These are phyloP conservation scores for Sporothrix dimorphospora DNA, from an alignment of 2,329 filamentous ascomycete species.

Conservation along the genomic window DNA sequence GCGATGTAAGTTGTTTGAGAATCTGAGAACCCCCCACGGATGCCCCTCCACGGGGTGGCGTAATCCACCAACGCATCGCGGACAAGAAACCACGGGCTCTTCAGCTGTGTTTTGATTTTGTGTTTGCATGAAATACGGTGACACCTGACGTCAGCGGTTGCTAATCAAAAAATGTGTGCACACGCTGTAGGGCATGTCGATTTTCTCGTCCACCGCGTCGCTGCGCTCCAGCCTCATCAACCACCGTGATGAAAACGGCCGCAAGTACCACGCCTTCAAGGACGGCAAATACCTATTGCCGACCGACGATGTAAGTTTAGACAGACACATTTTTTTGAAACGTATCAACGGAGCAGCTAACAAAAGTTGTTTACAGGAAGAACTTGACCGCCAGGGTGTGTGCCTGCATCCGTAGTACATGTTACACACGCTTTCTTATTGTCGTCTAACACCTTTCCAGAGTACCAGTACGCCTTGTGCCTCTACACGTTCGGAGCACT, in stretches of 20 bases:
- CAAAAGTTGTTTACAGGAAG: constrained; percentile 35
- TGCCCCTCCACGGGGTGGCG: neutral
- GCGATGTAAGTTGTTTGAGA: constrained; percentile 35
- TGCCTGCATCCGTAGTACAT: neutral
- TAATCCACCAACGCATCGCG: neutral
- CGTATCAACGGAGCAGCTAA: neutral
- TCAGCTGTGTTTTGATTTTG: neutral
- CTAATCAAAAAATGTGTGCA: neutral
- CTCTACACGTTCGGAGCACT: constrained; percentile 49
- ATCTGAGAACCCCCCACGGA: neutral
- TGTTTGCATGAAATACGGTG: neutral
- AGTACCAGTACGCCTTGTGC: constrained; percentile 45
- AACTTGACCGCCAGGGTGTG: constrained; percentile 43
- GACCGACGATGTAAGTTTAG: constrained; percentile 42
- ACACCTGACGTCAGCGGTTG: neutral
- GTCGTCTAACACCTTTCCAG: constrained; percentile 26
- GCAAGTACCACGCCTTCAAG: constrained; percentile 46
- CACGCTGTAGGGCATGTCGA: constrained; percentile 37
- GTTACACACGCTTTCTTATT: neutral
- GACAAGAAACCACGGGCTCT: neutral
- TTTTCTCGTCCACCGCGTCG: constrained; percentile 42
- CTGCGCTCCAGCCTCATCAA: constrained; percentile 40
- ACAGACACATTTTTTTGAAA: neutral
- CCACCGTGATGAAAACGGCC: constrained; percentile 43
- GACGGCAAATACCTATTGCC: constrained; percentile 46